Evolutionary conservation across 495 filamentous ascomycete species (phyloP).

Genomic region (Penicillium psychrofluorescens): DNA sequence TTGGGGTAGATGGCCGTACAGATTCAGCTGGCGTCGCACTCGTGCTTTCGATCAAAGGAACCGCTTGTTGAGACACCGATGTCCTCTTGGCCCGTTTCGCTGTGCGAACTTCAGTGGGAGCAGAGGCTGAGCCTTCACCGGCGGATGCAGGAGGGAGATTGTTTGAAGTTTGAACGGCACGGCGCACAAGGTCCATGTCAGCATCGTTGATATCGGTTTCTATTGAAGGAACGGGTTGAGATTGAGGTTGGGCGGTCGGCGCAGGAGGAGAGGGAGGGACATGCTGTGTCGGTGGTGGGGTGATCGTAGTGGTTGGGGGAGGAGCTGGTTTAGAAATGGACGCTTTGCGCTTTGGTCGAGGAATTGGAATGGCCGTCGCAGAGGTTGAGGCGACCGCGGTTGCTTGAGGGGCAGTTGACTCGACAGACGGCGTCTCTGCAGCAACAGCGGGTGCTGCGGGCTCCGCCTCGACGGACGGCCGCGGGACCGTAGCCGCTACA

Average conservation of each 20-base stretch:
- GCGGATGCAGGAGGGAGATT: constrained; percentile 3
- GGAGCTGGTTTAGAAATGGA: not conserved
- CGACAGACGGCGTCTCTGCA: constrained; percentile 4
- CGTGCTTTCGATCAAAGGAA: constrained; percentile 4
- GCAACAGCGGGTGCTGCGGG: constrained; percentile 7
- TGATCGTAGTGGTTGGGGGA: not conserved
- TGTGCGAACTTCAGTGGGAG: constrained; percentile 1
- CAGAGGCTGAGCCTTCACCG: not conserved
- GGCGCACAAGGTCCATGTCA: too few relatives aligned
- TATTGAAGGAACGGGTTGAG: not conserved
- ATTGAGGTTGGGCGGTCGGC: constrained; percentile 2
- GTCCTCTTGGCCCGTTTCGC: constrained; percentile 13
- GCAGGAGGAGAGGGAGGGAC: not conserved
- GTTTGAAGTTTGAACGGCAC: too few relatives aligned
- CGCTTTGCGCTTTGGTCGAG: constrained; percentile 21
- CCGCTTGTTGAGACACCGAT: constrained; percentile 6
- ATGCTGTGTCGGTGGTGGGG: not conserved
- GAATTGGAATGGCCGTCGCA: constrained; percentile 21
- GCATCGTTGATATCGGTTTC: not conserved
- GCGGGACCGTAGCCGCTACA: constrained; percentile 11
- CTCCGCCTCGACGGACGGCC: constrained; percentile 13
- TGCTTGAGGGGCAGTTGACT: constrained; percentile 5
- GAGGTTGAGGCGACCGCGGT: constrained; percentile 4
- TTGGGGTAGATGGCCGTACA: constrained; percentile 8
- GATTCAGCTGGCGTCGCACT: constrained; percentile 7